phyloP scores from a whole-genome alignment of 768 basidiomycete genomes.

The Phylloporus rhodoxanthus region DNA sequence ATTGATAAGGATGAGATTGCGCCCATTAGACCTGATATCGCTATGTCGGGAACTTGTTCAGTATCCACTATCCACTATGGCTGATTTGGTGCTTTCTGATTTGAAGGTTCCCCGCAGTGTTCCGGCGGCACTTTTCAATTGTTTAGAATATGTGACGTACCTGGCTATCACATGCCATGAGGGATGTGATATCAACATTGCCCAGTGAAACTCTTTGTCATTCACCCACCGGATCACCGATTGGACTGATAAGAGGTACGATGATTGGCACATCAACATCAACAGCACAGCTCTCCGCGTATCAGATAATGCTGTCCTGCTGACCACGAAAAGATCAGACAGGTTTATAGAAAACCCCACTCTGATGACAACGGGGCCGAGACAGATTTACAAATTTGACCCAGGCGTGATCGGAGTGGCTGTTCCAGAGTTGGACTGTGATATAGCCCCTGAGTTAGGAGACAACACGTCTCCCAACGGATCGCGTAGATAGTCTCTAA shows the following conservation, averaged over 20 bases:
- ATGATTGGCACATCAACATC: not conserved
- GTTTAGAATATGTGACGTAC: not conserved
- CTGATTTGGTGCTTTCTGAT: not conserved
- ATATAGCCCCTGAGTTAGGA: constrained; percentile 32
- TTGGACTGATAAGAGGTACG: not conserved
- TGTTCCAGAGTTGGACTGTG: constrained; percentile 42
- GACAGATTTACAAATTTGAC: constrained; percentile 2
- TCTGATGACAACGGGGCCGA: not conserved
- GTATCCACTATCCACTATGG: not conserved
- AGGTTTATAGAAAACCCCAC: not conserved
- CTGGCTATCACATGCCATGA: not conserved
- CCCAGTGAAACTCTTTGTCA: not conserved
- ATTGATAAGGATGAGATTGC: constrained; percentile 1
- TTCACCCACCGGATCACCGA: constrained; percentile 8
- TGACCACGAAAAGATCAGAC: not conserved
- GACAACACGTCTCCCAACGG: constrained; percentile 44
- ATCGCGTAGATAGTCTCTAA: constrained; percentile 58
- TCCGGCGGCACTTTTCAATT: not conserved
- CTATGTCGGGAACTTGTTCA: not conserved
- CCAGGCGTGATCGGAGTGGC: constrained; percentile 35
- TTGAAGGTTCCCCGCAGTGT: not conserved
- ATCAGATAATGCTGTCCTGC: constrained; percentile 1
- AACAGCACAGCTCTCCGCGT: not conserved
- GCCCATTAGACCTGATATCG: constrained; percentile 8
- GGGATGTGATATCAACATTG: not conserved